A percentile compares a stretch with the other conserved stretches of the same genome.
Evolutionary conservation across 345 rosid species (phyloP).

Genomic region (Zanthoxylum bungeanum): DNA sequence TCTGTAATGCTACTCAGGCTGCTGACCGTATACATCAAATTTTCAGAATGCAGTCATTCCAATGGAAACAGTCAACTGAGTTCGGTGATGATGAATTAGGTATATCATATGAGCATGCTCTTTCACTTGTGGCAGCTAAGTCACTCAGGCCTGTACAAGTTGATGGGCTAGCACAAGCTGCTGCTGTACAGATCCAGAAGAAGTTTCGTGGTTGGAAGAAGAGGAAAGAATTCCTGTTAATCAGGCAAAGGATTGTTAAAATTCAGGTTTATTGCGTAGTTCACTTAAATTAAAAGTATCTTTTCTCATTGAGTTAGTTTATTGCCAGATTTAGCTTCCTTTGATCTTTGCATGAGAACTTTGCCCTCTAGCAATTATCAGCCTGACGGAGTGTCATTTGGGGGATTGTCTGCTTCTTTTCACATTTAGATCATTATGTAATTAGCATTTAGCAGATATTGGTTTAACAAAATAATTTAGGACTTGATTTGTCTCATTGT

Average conservation of each 20-base stretch:
- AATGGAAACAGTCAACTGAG: constrained; percentile 58
- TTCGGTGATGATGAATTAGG: constrained; percentile 34
- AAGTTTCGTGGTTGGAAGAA: constrained; percentile 89
- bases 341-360: neutral
- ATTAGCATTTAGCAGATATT: neutral
- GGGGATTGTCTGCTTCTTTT: neutral
- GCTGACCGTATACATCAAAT: constrained; percentile 80
- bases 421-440: neutral
- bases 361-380: neutral
- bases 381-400: neutral
- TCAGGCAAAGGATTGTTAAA: constrained; percentile 80
- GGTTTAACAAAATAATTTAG: neutral
- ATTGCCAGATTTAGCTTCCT: neutral
- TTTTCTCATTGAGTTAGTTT: neutral
- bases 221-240: constrained; percentile 75
- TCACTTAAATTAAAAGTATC: neutral
- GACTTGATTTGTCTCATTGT: neutral
- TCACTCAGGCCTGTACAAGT: constrained; percentile 33
- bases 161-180: constrained; percentile 54
- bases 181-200: constrained; percentile 85
- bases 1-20: constrained; percentile 93
- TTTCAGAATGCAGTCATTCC: constrained; percentile 85
- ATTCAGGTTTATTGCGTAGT: constrained; percentile 58
- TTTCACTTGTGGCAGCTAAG: constrained; percentile 52
- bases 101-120: constrained; percentile 49